phyloP scores from a whole-genome alignment of 768 basidiomycete species.

The Macrolepiota albuminosa region DNA sequence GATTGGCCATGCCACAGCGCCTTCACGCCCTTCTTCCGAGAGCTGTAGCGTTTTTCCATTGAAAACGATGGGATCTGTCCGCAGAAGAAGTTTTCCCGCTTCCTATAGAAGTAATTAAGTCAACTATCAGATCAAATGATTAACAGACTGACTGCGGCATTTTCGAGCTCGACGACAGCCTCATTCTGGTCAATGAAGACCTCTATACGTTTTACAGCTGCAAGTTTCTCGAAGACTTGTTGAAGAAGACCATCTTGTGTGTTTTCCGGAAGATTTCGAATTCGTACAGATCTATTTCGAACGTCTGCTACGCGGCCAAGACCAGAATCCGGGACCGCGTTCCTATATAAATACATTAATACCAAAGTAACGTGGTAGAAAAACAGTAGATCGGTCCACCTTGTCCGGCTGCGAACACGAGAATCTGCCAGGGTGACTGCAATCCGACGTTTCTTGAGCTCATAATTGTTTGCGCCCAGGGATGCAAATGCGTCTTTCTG shows the following conservation, averaged over 20 bases:
- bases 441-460: constrained; percentile 86
- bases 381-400: constrained; percentile 30
- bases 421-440: constrained; percentile 84
- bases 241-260: constrained; percentile 92
- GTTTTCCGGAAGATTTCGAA: constrained; percentile 67
- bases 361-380: neutral
- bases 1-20: constrained; percentile 23
- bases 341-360: constrained; percentile 23
- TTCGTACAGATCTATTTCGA: constrained; percentile 67
- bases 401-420: constrained; percentile 49
- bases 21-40: constrained; percentile 44
- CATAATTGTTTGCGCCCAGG: constrained; percentile 77
- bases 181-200: constrained; percentile 59
- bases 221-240: constrained; percentile 79
- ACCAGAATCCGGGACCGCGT: constrained; percentile 47
- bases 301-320: constrained; percentile 50
- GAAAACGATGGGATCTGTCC: constrained; percentile 67
- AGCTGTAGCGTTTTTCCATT: constrained; percentile 57
- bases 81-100: constrained; percentile 73
- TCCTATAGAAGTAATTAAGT: constrained; percentile 46
- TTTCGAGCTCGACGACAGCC: constrained; percentile 64
- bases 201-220: constrained; percentile 67
- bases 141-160: constrained; percentile 47
- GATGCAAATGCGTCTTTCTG: constrained; percentile 70
- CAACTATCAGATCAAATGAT: neutral